These are phyloP conservation scores for Saccharomyces hybrid DNA, from an alignment of 1,139 yeast species.

Conservation along the genomic window DNA sequence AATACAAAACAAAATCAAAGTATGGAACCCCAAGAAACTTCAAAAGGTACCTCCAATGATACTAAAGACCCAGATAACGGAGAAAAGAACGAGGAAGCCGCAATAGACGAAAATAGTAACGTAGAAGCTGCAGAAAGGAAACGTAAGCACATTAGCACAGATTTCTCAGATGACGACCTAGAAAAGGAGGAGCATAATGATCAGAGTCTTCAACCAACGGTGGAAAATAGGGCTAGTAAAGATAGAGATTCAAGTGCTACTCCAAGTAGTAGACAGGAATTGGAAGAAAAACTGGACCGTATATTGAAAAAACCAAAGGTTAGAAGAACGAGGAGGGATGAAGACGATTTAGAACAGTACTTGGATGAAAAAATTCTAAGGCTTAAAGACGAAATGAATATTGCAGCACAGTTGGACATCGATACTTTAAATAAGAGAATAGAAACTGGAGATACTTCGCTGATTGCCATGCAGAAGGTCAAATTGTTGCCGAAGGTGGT, in stretches of 20 bases:
- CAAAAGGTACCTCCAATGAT: background rate
- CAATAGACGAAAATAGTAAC: background rate
- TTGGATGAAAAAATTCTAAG: conserved; percentile 84
- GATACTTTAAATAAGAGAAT: conserved; percentile 59
- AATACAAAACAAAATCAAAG: background rate
- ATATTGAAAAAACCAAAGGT: conserved; percentile 61
- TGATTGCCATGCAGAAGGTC: conserved; percentile 80
- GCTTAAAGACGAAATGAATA: conserved; percentile 83
- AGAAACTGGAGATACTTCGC: conserved; percentile 23
- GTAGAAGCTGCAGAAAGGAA: conserved; percentile 15
- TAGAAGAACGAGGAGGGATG: conserved; percentile 59
- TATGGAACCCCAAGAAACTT: background rate
- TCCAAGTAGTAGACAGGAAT: conserved; percentile 58
- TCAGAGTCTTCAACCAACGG: conserved; percentile 15
- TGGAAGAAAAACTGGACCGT: conserved; percentile 74
- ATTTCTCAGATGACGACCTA: conserved; percentile 28
- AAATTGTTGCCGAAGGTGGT: conserved; percentile 73
- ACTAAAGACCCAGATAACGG: background rate
- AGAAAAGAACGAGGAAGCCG: background rate
- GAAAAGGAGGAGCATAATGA: conserved; percentile 18
- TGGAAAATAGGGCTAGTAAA: conserved; percentile 32
- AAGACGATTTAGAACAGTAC: conserved; percentile 88
- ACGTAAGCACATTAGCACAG: conserved; percentile 24
- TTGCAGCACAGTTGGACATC: conserved; percentile 85
- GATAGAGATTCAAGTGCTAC: conserved; percentile 37